phyloP scores from a whole-genome alignment of 257 asterid species.

The Henckelia pumila region DNA sequence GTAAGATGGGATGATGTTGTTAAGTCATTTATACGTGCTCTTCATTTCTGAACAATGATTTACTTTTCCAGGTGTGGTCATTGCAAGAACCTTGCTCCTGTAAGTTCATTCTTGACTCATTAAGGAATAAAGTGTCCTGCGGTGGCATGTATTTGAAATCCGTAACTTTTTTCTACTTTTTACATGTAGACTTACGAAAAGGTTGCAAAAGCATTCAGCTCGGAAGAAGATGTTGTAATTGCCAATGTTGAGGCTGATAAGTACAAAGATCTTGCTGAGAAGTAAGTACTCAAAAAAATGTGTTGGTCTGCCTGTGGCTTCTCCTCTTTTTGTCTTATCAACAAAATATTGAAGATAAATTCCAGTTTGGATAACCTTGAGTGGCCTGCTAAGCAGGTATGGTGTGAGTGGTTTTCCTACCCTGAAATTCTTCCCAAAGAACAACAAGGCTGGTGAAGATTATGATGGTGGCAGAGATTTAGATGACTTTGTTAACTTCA shows the following conservation, averaged over 20 bases:
- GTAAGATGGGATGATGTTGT: constrained; percentile 3
- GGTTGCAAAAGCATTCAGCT: constrained; percentile 76
- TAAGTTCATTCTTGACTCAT: constrained; percentile 44
- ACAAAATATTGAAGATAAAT: constrained; percentile 9
- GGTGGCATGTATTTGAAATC: constrained; percentile 11
- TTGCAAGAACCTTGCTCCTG: constrained; percentile 94
- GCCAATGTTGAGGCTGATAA: constrained; percentile 90
- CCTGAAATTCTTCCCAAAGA: constrained; percentile 86
- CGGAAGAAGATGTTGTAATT: constrained; percentile 76
- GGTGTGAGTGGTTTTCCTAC: constrained; percentile 65
- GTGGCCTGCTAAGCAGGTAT: constrained; percentile 35
- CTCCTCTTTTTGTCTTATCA: not conserved
- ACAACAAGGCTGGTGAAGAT: constrained; percentile 91
- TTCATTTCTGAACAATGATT: constrained; percentile 23
- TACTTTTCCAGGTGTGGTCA: constrained; percentile 85
- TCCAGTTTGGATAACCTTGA: not conserved
- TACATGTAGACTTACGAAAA: constrained; percentile 69
- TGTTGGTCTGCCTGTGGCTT: constrained; percentile 7
- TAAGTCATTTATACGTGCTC: constrained; percentile 3
- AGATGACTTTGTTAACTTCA: constrained; percentile 73
- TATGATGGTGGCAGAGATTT: constrained; percentile 68
- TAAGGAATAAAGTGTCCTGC: constrained; percentile 20
- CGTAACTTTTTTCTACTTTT: constrained; percentile 21
- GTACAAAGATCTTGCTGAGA: constrained; percentile 72
- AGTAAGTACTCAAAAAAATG: constrained; percentile 43